Conservation (phyloP, 2,329 filamentous ascomycete genomes). For the Colletotrichum spaethianum region DNA sequence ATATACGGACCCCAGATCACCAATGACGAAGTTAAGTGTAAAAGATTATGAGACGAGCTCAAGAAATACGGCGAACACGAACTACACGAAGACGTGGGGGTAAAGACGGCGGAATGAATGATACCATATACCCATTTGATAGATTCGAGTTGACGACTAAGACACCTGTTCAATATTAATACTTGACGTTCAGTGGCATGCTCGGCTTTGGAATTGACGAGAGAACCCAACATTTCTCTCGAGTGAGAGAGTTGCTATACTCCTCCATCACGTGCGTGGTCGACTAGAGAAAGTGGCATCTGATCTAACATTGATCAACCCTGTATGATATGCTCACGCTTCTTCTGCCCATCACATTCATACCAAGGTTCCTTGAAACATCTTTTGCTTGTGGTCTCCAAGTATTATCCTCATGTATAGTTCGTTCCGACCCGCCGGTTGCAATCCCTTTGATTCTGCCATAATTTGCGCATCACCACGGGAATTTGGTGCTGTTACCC, state of each 20-base stretch:
- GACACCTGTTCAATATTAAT: background rate
- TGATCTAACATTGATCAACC: conserved; percentile 46
- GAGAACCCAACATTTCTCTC: too few relatives aligned
- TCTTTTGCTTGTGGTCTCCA: too few relatives aligned
- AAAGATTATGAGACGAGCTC: conserved; percentile 17
- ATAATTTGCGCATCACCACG: too few relatives aligned
- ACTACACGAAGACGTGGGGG: conserved; percentile 1
- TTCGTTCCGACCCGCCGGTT: too few relatives aligned
- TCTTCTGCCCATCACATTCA: too few relatives aligned
- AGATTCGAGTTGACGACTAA: background rate
- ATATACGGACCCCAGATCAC: background rate
- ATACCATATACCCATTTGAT: conserved; percentile 2
- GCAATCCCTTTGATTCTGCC: too few relatives aligned
- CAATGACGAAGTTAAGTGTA: background rate
- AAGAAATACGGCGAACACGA: background rate
- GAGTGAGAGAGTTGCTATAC: too few relatives aligned
- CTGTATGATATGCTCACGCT: conserved; percentile 10
- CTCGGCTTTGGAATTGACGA: background rate
- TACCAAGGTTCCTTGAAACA: too few relatives aligned
- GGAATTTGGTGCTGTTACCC: too few relatives aligned
- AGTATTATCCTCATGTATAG: too few relatives aligned
- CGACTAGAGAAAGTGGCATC: too few relatives aligned
- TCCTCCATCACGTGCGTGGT: too few relatives aligned
- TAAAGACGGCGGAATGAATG: background rate
- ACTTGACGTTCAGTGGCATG: background rate